Evolutionary conservation across 108 stramenopile genomes (phyloP), one percentile per base, ranked within the genome.

Genomic region (Conticribra weissflogii): DNA sequence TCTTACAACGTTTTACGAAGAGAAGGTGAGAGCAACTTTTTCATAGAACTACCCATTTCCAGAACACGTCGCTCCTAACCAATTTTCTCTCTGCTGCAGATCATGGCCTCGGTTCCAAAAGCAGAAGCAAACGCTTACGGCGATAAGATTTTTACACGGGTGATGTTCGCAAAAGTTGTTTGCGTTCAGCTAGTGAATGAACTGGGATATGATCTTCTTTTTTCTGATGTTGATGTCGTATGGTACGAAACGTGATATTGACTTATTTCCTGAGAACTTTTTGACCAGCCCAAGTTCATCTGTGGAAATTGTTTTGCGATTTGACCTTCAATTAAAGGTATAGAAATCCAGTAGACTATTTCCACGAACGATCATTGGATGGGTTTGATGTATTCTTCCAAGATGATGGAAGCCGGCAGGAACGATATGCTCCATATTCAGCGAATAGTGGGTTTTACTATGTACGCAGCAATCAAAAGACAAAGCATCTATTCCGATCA

Each of bases 391-490:
- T 76, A 0, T 78, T 73, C 52, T 81, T 81, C 33, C 81, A 81
- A 47, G 74, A 81, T 23, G 81, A 81, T 36, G 81, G 81, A 25
- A 71, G 45, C 25, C 32, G 88, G 45, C 78, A 79, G 51, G 72
- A 79, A 27, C 56, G 78, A 0, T 92, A 79, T 58, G 78, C 91
- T 3, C 96, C 96, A 0, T 89, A 81, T 24, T 72, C 59, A 33
- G 89, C 88, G 15, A 88, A 86, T 24, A 60, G 86, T 18, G 95
- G 97, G 0, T 97, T 96, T 73, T 97, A 96, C 75, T 96, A 81
- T 65, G 87, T 97, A 23, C 72, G 88, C 2, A 57, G 78, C 72
- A 89, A 86, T 56, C 28, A 29, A 2, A 59, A 62, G 33, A 90
- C 91, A 12, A 63, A 72, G 45, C 83, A 85, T 67, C 71, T 92